phyloP scores from a whole-genome alignment of 192 early-diverging fungal genomes.

The Entomortierella beljakovae region DNA sequence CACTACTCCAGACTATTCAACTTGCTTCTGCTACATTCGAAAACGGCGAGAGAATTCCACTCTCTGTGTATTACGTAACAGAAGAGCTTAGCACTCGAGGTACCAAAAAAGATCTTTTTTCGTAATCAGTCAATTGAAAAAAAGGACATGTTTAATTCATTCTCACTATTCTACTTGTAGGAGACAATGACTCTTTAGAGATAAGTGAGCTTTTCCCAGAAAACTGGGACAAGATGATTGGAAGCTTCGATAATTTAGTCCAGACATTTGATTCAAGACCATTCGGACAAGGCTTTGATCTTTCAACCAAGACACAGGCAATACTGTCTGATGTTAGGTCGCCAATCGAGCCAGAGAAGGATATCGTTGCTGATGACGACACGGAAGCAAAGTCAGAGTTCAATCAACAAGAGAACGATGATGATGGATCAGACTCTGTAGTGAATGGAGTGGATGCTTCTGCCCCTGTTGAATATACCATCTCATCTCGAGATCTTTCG shows the following conservation, averaged over 20 bases:
- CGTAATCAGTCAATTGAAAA: background rate
- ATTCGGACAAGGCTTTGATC: constrained; percentile 16
- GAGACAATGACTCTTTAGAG: background rate
- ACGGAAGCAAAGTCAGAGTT: background rate
- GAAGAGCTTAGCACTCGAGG: constrained; percentile 28
- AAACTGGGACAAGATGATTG: constrained; percentile 12
- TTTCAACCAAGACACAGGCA: background rate
- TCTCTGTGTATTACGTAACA: constrained; percentile 23
- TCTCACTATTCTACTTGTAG: background rate
- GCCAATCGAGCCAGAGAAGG: background rate
- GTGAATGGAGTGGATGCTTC: background rate
- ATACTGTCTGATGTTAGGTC: background rate
- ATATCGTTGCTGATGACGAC: constrained; percentile 3
- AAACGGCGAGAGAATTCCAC: constrained; percentile 8
- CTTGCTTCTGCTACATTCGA: constrained; percentile 30
- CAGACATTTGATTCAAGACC: constrained; percentile 12
- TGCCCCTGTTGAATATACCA: background rate
- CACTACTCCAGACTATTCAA: constrained; percentile 8
- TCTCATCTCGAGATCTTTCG: constrained; percentile 11
- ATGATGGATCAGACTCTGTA: background rate
- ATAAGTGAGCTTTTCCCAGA: constrained; percentile 4
- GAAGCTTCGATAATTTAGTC: constrained; percentile 9
- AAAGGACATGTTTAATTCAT: background rate
- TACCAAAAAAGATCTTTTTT: background rate
- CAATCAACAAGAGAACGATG: background rate